Evolutionary conservation across 805 yeast genomes (phyloP), one percentile per base, ranked within the genome.

Genomic region (Pichia phayaonensis): DNA sequence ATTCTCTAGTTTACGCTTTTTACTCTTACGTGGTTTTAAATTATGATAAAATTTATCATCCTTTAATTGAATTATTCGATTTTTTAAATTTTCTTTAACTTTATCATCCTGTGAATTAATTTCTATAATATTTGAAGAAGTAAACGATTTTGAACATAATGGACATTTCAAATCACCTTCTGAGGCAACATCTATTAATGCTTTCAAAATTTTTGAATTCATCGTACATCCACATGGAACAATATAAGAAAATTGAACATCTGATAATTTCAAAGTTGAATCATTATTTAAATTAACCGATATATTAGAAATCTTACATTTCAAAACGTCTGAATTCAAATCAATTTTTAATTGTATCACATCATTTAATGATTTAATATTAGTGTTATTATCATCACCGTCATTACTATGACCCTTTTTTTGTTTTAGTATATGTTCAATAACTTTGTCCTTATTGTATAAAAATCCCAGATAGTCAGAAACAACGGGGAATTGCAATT

Each of bases 391-490:
- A 34, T 23, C 22, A 24, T 45, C 26, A 40, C 4, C n/a, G 24
- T 45, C 24, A 20, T 31, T 38, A 11, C 36, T 24, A 8, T 27
- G 20, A n/a, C 18, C 44, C 4, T 58, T 53, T 21, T 46, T 47
- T 51, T 45, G 64, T 57, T 31, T 58, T 8, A 51, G 15, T 5
- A 89, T 61, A 61, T 74, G 72, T 57, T 83, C 83, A 8, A 89
- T 59, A 0, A 86, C 62, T 27, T 81, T 65, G 51, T 81, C 86
- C 54, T 85, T 86, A 55, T 83, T 78, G 63, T 75, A 85, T 5
- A 89, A 59, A 29, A 70, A 61, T 0, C 97, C 97, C 46, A 68
- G 68, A 60, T 72, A 82, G 64, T 89, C 96, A 34, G 87, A 76
- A 1, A 84, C 84, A 1, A 86, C 67, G 0, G 84, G 84, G 6